These are phyloP conservation scores for Wickerhamiella alocasiicola DNA, from an alignment of 805 yeast species.

Conservation along the genomic window DNA sequence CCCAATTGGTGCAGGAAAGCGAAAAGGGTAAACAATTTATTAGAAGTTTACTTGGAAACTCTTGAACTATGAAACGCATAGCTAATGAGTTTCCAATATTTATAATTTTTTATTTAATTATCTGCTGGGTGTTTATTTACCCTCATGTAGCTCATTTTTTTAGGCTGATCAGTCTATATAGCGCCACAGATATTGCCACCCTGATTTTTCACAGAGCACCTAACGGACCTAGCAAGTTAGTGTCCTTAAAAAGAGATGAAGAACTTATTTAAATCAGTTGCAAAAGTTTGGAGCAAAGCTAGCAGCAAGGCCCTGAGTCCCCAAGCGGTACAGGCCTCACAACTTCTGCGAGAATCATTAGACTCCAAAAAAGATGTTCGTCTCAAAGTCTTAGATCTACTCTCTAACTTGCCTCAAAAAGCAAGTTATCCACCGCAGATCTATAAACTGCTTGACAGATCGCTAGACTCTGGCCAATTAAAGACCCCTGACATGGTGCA, in stretches of 20 bases:
- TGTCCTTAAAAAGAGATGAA: slow-evolving; percentile 2
- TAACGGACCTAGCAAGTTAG: too few relatives aligned
- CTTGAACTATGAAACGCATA: too few relatives aligned
- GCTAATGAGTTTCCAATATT: too few relatives aligned
- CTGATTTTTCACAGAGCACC: too few relatives aligned
- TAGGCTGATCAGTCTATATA: too few relatives aligned
- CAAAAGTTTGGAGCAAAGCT: slow-evolving; percentile 5
- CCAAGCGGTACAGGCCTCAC: slow-evolving; percentile 5
- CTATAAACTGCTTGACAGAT: slow-evolving; percentile 15
- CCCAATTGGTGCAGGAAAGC: slow-evolving; percentile 6
- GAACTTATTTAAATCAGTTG: slow-evolving; percentile 2
- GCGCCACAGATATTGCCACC: too few relatives aligned
- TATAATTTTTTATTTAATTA: too few relatives aligned
- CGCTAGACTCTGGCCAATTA: slow-evolving; percentile 12
- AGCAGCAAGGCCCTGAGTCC: slow-evolving; percentile 3
- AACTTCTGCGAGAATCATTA: slow-evolving; percentile 4
- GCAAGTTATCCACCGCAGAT: slow-evolving; percentile 14
- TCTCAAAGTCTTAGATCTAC: slow-evolving; percentile 9
- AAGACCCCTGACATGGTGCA: slow-evolving; percentile 7
- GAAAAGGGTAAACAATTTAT: slow-evolving; percentile 11
- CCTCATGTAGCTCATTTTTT: too few relatives aligned
- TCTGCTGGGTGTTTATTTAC: too few relatives aligned
- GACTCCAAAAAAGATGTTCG: background rate
- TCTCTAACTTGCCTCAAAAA: slow-evolving; percentile 2
- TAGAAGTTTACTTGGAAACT: slow-evolving; percentile 7